Percentiles rank a stretch among this genome's conserved stretches.
Evolutionary conservation across 352 stramenopile genomes (phyloP).

Genomic region (Globisporangium radiosum): DNA sequence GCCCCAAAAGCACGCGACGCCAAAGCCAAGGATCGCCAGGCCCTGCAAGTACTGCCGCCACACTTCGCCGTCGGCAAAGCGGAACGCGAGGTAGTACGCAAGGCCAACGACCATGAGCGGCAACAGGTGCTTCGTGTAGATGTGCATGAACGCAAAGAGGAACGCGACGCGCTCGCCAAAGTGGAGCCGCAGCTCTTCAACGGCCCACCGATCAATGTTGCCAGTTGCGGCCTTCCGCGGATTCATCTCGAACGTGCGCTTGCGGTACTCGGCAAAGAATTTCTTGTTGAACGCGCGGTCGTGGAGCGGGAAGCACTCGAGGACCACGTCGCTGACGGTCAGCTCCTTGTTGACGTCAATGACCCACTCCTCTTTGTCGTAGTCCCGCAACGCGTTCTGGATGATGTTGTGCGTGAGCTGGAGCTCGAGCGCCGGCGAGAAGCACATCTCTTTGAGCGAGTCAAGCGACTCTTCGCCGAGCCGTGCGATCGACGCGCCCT

Average conservation of each 20-base stretch:
- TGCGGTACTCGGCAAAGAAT: slow-evolving; percentile 85
- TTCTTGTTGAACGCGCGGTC: slow-evolving; percentile 82
- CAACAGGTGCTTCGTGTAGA: slow-evolving; percentile 84
- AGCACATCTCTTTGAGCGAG: slow-evolving; percentile 77
- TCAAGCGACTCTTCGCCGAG: slow-evolving; percentile 77
- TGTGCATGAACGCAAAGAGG: slow-evolving; percentile 87
- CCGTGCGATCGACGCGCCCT: slow-evolving; percentile 52
- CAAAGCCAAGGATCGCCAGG: slow-evolving; percentile 56
- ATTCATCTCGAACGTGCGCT: slow-evolving; percentile 71
- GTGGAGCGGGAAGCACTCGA: slow-evolving; percentile 79
- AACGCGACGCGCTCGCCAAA: slow-evolving; percentile 87
- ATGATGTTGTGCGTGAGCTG: slow-evolving; percentile 88
- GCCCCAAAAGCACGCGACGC: slow-evolving; percentile 75
- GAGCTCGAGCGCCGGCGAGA: slow-evolving; percentile 77
- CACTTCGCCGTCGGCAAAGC: slow-evolving; percentile 41
- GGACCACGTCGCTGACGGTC: slow-evolving; percentile 65
- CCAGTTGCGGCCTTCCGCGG: slow-evolving; percentile 56
- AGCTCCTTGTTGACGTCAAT: slow-evolving; percentile 82
- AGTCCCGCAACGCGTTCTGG: slow-evolving; percentile 80
- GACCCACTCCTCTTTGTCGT: slow-evolving; percentile 85
- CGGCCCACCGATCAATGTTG: slow-evolving; percentile 81
- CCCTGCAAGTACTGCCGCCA: slow-evolving; percentile 77
- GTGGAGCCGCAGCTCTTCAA: slow-evolving; percentile 81
- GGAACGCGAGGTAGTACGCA: slow-evolving; percentile 74
- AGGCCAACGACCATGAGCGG: slow-evolving; percentile 58